Evolutionary conservation across 331 rosid species (phyloP).

Genomic region (Pyracantha coccinea): DNA sequence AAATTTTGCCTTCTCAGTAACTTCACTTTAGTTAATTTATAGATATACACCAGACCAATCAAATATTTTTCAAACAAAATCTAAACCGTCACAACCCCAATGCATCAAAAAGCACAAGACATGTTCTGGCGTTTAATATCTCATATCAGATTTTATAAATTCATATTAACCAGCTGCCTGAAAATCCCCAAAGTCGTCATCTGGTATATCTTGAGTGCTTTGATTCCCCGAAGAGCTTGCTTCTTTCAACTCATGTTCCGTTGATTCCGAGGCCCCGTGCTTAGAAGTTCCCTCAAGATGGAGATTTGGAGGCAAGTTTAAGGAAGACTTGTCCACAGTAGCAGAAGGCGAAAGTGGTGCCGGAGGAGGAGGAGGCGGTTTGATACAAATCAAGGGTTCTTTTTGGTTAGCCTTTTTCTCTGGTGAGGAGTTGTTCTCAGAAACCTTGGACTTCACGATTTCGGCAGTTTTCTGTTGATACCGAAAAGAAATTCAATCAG

Average conservation of each 20-base stretch:
- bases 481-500: conserved; percentile 7
- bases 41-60: conserved; percentile 7
- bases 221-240: conserved; percentile 29
- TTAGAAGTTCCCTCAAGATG: conserved; percentile 38
- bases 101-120: conserved; percentile 6
- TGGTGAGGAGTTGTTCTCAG: conserved; percentile 37
- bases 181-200: conserved; percentile 93
- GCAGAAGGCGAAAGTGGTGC: conserved; percentile 49
- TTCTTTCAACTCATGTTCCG: conserved; percentile 25
- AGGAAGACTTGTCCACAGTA: conserved; percentile 29
- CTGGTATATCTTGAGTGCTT: conserved; percentile 51
- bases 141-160: not conserved
- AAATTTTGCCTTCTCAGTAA: not conserved
- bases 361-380: conserved; percentile 86
- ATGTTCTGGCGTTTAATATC: not conserved
- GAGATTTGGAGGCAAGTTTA: conserved; percentile 29
- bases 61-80: conserved; percentile 3
- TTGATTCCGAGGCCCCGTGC: conserved; percentile 23
- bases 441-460: conserved; percentile 50
- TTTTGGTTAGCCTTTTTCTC: conserved; percentile 50
- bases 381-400: conserved; percentile 44
- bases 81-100: conserved; percentile 16
- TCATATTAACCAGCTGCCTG: conserved; percentile 62
- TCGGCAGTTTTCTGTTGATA: conserved; percentile 49
- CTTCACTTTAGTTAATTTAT: not conserved